Conservation (phyloP, 73 alveolate species). For the Blepharisma stoltei region DNA sequence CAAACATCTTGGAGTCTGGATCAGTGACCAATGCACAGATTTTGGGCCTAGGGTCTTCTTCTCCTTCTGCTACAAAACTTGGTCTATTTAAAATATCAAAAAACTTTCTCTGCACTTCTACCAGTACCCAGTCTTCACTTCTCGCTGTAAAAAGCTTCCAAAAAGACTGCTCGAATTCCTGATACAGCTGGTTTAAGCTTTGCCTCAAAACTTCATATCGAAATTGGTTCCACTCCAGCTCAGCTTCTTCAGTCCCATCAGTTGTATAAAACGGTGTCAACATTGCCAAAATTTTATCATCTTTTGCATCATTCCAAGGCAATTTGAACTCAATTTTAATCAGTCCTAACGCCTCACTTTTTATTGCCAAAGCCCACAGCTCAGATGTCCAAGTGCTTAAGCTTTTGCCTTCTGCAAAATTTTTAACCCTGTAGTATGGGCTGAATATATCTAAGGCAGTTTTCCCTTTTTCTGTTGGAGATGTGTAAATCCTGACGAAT, state of each 20-base stretch:
- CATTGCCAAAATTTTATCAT: background rate
- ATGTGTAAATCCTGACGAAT: slow-evolving; percentile 23
- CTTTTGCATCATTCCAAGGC: slow-evolving; percentile 27
- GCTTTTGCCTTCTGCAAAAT: slow-evolving; percentile 23
- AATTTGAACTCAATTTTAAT: slow-evolving; percentile 25
- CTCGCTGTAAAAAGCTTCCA: background rate
- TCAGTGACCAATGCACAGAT: slow-evolving; percentile 25
- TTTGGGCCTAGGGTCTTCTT: background rate
- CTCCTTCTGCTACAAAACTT: background rate
- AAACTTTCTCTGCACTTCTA: background rate
- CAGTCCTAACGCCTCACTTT: slow-evolving; percentile 5
- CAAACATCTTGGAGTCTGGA: slow-evolving; percentile 5
- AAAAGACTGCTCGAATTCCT: background rate
- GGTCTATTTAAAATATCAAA: background rate
- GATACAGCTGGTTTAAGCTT: background rate
- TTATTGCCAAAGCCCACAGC: slow-evolving; percentile 22
- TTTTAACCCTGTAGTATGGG: slow-evolving; percentile 22
- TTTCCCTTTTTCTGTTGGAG: slow-evolving; percentile 27
- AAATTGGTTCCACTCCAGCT: slow-evolving; percentile 22
- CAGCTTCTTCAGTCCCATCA: slow-evolving; percentile 18
- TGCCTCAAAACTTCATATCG: slow-evolving; percentile 18
- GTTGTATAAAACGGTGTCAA: background rate
- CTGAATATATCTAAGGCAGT: background rate
- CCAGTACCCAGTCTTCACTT: slow-evolving; percentile 7
- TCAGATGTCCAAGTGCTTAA: slow-evolving; percentile 19